These are phyloP conservation scores for Corylus heterophylla DNA, from an alignment of 306 rosid species.

Conservation along the genomic window DNA sequence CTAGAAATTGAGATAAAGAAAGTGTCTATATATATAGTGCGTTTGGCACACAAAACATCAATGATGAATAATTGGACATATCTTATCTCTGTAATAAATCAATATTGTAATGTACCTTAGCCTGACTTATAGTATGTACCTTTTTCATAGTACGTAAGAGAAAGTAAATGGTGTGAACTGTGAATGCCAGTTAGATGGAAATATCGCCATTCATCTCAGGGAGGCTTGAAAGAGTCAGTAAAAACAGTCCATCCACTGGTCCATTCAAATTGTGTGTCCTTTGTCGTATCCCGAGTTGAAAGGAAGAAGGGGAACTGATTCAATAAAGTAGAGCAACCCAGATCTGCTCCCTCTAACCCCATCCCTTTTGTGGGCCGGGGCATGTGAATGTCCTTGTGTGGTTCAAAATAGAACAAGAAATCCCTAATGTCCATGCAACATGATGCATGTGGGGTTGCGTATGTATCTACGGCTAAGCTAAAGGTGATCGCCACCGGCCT, in stretches of 20 bases:
- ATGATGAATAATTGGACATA: background rate
- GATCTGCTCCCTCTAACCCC: slow-evolving; percentile 14
- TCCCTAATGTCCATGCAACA: slow-evolving; percentile 30
- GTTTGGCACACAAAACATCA: too few species aligned
- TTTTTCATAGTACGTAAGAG: background rate
- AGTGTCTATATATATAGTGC: too few species aligned
- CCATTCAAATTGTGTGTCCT: slow-evolving; percentile 16
- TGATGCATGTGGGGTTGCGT: slow-evolving; percentile 16
- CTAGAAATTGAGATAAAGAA: too few species aligned
- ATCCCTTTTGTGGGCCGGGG: background rate
- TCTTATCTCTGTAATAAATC: background rate
- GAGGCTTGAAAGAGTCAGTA: background rate
- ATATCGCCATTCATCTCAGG: background rate
- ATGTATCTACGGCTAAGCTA: slow-evolving; percentile 4
- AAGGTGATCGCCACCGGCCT: slow-evolving; percentile 20
- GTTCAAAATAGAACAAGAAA: slow-evolving; percentile 22
- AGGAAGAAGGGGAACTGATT: slow-evolving; percentile 3
- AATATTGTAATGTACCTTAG: background rate
- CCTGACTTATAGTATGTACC: background rate
- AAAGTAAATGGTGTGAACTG: too few species aligned
- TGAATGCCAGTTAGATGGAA: background rate
- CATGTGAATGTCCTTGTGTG: background rate
- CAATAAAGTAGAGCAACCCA: background rate
- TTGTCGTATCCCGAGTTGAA: slow-evolving; percentile 24
- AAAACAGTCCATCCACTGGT: slow-evolving; percentile 4